phyloP scores from a whole-genome alignment of 306 rosid species.

The Crataegus laevigata region DNA sequence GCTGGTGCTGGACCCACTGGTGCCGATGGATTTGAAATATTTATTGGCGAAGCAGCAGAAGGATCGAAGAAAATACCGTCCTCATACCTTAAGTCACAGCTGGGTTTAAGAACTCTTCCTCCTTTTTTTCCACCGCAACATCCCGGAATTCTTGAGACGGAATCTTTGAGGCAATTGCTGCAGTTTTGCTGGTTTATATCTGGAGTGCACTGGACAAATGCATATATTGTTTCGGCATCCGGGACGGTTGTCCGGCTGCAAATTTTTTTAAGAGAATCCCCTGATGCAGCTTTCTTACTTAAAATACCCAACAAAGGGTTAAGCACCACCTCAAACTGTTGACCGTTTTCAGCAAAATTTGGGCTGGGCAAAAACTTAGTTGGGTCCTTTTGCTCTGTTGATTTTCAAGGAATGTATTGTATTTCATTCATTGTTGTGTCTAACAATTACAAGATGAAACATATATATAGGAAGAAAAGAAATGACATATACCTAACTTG shows the following conservation, averaged over 20 bases:
- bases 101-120: conserved; percentile 24
- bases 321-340: not conserved
- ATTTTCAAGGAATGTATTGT: too few species aligned
- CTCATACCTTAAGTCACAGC: conserved; percentile 33
- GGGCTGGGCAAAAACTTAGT: not conserved
- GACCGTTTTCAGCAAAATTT: not conserved
- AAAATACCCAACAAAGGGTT: not conserved
- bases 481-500: too few species aligned
- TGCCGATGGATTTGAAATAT: not conserved
- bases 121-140: conserved; percentile 1
- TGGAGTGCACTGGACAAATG: not conserved
- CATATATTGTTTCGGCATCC: not conserved
- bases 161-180: not conserved
- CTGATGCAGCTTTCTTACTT: not conserved
- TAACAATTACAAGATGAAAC: too few species aligned
- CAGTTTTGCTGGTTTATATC: not conserved
- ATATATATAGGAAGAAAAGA: too few species aligned
- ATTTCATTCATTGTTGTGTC: too few species aligned
- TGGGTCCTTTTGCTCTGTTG: not conserved
- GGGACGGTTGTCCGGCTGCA: not conserved
- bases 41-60: not conserved
- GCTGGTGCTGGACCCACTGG: not conserved
- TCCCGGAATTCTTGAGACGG: not conserved
- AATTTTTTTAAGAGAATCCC: not conserved
- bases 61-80: conserved; percentile 3